Evolutionary conservation across 345 rosid species (phyloP).

Genomic region (Noccaea bulbosa): DNA sequence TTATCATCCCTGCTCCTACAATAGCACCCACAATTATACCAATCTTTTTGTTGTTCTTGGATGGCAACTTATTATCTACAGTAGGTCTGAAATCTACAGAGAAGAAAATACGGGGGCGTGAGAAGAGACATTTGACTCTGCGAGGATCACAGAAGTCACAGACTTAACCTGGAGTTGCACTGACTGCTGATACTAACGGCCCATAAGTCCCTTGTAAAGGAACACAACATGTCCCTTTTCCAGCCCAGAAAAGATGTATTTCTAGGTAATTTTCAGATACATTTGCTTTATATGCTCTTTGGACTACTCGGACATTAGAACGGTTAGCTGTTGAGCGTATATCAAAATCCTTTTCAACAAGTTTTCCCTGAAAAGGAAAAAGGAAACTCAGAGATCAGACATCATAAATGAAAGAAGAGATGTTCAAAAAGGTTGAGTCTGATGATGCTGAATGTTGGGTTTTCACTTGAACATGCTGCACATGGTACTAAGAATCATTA

Average conservation of each 20-base stretch:
- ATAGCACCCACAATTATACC: slow-evolving; percentile 42
- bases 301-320: slow-evolving; percentile 42
- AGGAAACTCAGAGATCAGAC: background rate
- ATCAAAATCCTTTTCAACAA: slow-evolving; percentile 54
- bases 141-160: background rate
- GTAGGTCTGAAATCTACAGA: slow-evolving; percentile 54
- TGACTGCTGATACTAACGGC: slow-evolving; percentile 53
- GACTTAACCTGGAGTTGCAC: slow-evolving; percentile 55
- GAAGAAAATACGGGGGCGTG: background rate
- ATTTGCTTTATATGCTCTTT: slow-evolving; percentile 19
- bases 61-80: slow-evolving; percentile 53
- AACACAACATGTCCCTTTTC: slow-evolving; percentile 46
- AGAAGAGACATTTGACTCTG: background rate
- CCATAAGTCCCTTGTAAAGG: slow-evolving; percentile 43
- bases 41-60: slow-evolving; percentile 9
- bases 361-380: slow-evolving; percentile 40
- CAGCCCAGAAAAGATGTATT: slow-evolving; percentile 45
- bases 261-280: slow-evolving; percentile 39
- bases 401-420: background rate
- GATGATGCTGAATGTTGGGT: no score
- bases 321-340: slow-evolving; percentile 47
- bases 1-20: slow-evolving; percentile 27
- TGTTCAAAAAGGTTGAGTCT: no score
- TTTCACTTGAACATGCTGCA: no score
- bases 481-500: no score